Evolutionary conservation across 2,329 filamentous ascomycete genomes (phyloP), one percentile per base, ranked within the genome.

Genomic region (Penicillium sp.): DNA sequence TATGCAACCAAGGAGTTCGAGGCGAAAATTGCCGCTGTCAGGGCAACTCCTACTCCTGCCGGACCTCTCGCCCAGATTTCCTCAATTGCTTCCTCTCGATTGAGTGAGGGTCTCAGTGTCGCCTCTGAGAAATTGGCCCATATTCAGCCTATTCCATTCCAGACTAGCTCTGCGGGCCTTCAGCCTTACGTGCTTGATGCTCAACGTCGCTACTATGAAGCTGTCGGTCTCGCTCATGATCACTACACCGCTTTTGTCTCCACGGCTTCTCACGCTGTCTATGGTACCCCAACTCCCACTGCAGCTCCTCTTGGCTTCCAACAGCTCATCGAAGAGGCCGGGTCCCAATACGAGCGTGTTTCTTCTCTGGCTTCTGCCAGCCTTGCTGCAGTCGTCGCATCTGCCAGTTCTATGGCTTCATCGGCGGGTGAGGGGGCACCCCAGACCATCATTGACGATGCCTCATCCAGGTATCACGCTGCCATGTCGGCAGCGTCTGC

Each of bases 221-320:
- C 88, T 11, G 75, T 95, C 25, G 91, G 91, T 27, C 74, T 91
- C 45, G 91, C 92, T 1, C 89, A 96, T 67, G 90, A 87, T 44
- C 85, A 88, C 37, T 95, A 95, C 72, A 86, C 88, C 5, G 88
- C 88, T 50, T 93, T 95, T 67, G 63, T 95, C 2, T 81, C 81
- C 13, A 86, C 88, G 4, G 91, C 90, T 8, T 91, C 89, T 10
- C 86, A 83, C 35, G 90, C 87, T 21, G 79, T 91, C 42, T 88
- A 85, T 54, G 85, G 85, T 7, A 84, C 85, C 11, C 84, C 86
- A 16, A 87, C 84, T 2, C 69, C 73, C 43, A 70, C 69, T 0
- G 63, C 74, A 23, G 64, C 63, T 46, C 60, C 66, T 27, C 45
- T 52, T 44, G 51, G 65, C 48, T 71, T 77, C 54, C 67, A 77